These are phyloP conservation scores for Xylaria castorea DNA, from an alignment of 495 filamentous ascomycete genomes.

Conservation along the genomic window DNA sequence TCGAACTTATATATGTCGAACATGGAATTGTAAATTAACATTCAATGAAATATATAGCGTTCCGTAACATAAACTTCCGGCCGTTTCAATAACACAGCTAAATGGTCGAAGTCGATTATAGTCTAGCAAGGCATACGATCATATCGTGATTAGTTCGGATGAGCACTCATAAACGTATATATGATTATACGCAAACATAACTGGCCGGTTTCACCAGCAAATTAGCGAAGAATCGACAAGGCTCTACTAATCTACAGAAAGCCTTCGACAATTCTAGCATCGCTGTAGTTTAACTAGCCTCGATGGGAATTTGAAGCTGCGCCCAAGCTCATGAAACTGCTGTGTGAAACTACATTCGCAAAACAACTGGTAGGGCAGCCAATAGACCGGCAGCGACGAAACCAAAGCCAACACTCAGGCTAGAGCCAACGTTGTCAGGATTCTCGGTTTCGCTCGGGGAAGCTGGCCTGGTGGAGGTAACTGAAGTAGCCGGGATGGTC, in stretches of 20 bases:
- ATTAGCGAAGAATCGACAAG: background rate
- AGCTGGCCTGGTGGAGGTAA: constrained; percentile 12
- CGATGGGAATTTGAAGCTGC: background rate
- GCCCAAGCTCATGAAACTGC: background rate
- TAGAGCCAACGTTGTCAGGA: constrained; percentile 1
- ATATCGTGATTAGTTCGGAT: background rate
- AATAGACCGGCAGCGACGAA: constrained; percentile 14
- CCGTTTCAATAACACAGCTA: background rate
- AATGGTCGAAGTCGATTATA: background rate
- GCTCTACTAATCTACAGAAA: background rate
- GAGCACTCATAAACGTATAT: background rate
- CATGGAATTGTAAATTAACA: background rate
- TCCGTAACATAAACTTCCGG: background rate
- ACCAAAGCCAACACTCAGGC: background rate
- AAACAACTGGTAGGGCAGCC: constrained; percentile 10
- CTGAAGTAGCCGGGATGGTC: constrained; percentile 6
- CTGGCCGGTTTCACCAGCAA: background rate
- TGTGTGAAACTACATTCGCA: background rate
- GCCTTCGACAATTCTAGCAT: background rate
- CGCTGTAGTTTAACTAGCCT: background rate
- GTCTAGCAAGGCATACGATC: background rate
- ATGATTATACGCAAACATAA: background rate
- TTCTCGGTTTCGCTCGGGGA: background rate
- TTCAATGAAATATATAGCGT: background rate
- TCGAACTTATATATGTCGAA: background rate